Evolutionary conservation across 495 filamentous ascomycete genomes (phyloP).

Genomic region (Lepidopterella palustris): DNA sequence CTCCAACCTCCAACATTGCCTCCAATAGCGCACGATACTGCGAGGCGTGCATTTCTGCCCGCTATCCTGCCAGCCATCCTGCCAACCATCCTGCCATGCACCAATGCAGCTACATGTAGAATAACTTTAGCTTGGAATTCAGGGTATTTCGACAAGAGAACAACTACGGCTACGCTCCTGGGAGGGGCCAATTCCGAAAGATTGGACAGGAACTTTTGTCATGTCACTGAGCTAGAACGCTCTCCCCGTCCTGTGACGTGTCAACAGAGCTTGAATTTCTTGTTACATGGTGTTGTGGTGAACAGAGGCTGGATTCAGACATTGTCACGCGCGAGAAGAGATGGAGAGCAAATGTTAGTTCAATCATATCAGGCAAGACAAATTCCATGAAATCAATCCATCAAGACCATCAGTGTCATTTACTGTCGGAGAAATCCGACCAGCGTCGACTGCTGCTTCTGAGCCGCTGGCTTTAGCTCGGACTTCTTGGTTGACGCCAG

Average conservation of each 20-base stretch:
- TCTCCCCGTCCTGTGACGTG: background rate
- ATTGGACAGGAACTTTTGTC: too few species aligned
- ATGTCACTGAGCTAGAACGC: background rate
- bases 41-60: too few species aligned
- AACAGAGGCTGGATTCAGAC: background rate
- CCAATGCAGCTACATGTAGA: too few species aligned
- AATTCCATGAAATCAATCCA: background rate
- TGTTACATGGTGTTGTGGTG: background rate
- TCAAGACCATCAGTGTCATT: background rate
- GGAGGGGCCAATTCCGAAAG: too few species aligned
- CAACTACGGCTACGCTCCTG: too few species aligned
- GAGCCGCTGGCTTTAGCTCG: background rate
- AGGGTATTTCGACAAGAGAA: too few species aligned
- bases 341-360: background rate
- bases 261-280: background rate
- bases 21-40: conserved; percentile 5
- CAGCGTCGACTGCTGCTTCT: conserved; percentile 15
- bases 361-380: background rate
- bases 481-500: conserved; percentile 14
- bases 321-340: too few species aligned
- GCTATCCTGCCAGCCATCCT: too few species aligned
- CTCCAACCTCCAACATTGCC: conserved; percentile 4
- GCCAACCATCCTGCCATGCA: too few species aligned
- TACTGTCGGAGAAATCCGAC: background rate
- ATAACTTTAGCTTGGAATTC: too few species aligned